Evolutionary conservation across 75 land plant species (phyloP).

Genomic region (Pinus albicaulis): DNA sequence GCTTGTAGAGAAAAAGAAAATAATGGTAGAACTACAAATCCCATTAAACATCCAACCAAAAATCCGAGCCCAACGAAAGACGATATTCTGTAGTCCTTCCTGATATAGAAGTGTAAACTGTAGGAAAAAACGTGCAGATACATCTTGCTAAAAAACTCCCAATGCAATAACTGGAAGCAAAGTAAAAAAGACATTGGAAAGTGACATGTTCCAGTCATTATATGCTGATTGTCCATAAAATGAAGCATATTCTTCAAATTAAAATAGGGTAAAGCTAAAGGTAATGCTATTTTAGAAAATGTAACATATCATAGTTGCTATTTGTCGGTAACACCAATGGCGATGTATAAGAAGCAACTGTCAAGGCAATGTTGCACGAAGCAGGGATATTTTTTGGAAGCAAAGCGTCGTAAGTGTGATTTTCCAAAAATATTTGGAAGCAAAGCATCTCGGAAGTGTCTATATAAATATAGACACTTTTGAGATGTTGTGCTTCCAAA

Average conservation of each 20-base stretch:
- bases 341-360: no score
- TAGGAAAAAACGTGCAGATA: slow-evolving; percentile 76
- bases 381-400: no score
- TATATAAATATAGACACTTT: no score
- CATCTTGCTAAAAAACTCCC: slow-evolving; percentile 97
- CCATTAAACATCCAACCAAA: slow-evolving; percentile 11
- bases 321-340: no score
- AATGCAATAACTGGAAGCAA: slow-evolving; percentile 78
- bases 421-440: no score
- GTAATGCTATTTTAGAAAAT: slow-evolving; percentile 35
- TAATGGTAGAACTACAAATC: slow-evolving; percentile 34
- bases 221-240: slow-evolving; percentile 88
- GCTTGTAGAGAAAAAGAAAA: slow-evolving; percentile 50
- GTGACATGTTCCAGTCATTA: slow-evolving; percentile 85
- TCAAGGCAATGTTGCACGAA: no score
- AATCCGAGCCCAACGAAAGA: slow-evolving; percentile 74
- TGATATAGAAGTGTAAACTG: slow-evolving; percentile 84
- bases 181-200: slow-evolving; percentile 85
- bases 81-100: slow-evolving; percentile 70
- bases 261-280: slow-evolving; percentile 81
- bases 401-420: no score
- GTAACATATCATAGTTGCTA: no score
- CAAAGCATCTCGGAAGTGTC: no score
- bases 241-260: slow-evolving; percentile 72
- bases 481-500: no score